These are phyloP conservation scores for Trichomonas vaginalis DNA, from an alignment of 208 protist genomes.

Conservation along the genomic window DNA sequence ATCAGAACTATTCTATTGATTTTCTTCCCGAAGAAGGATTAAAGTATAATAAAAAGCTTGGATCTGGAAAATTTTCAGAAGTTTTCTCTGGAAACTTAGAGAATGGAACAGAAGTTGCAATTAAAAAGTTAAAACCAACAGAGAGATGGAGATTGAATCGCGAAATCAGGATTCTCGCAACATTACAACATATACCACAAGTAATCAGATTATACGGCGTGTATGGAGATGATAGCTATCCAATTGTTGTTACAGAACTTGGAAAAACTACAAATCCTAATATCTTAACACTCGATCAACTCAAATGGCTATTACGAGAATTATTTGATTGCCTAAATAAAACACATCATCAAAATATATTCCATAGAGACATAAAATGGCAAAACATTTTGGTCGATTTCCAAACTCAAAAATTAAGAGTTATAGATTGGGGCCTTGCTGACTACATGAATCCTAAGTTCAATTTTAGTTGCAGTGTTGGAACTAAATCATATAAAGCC, in stretches of 20 bases:
- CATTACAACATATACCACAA: not conserved
- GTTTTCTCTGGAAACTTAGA: not conserved
- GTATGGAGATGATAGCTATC: not conserved
- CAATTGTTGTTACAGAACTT: not conserved
- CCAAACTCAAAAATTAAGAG: not conserved
- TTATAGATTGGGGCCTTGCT: not conserved
- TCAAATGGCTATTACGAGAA: not conserved
- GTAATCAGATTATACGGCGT: not conserved
- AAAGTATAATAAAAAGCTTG: not conserved
- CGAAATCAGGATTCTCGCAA: not conserved
- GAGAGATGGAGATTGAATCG: not conserved
- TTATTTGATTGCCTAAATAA: not conserved
- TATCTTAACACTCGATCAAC: not conserved
- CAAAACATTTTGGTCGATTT: not conserved
- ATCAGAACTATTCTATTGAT: not conserved
- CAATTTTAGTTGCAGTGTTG: not conserved
- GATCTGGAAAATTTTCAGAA: not conserved
- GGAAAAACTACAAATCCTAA: no score
- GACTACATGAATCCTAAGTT: not conserved
- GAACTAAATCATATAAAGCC: conserved; percentile 7
- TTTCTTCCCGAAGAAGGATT: not conserved
- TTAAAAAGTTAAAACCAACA: not conserved
- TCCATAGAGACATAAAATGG: conserved; percentile 8
- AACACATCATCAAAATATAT: not conserved
- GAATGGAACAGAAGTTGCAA: not conserved